A percentile compares a stretch with the other conserved stretches of the same genome.
These are phyloP conservation scores for Monosporascus sp. DNA, from an alignment of 2,329 filamentous ascomycete species.

Conservation along the genomic window DNA sequence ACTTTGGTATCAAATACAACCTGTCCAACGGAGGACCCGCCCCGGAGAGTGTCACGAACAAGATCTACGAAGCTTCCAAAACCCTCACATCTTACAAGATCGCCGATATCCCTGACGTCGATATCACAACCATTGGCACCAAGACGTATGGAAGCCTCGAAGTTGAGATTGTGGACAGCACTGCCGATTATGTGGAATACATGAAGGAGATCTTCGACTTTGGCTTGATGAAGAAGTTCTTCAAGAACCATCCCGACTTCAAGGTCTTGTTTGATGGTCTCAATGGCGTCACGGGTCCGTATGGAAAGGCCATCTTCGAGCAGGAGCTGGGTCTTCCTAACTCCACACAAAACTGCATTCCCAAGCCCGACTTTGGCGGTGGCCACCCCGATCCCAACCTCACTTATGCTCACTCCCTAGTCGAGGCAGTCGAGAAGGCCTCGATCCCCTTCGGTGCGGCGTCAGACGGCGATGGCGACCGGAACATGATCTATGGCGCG, in stretches of 20 bases:
- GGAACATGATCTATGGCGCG: constrained; percentile 99
- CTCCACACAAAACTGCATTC: constrained; percentile 83
- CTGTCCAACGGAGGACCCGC: constrained; percentile 92
- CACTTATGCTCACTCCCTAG: constrained; percentile 90
- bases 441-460: constrained; percentile 93
- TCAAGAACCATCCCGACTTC: constrained; percentile 81
- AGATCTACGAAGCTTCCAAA: constrained; percentile 92
- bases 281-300: constrained; percentile 90
- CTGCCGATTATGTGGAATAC: constrained; percentile 86
- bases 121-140: constrained; percentile 76
- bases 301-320: constrained; percentile 92
- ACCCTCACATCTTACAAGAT: constrained; percentile 88
- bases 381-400: constrained; percentile 98
- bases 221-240: constrained; percentile 89
- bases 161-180: constrained; percentile 93
- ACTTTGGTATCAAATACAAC: constrained; percentile 99
- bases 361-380: constrained; percentile 91
- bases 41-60: constrained; percentile 94
- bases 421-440: constrained; percentile 87
- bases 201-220: constrained; percentile 99
- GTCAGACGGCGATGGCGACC: constrained; percentile 94
- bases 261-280: constrained; percentile 95
- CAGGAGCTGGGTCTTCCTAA: constrained; percentile 80
- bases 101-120: constrained; percentile 77
- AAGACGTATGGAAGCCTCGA: constrained; percentile 81